Evolutionary conservation across 2,329 filamentous ascomycete genomes (phyloP).

Genomic region (Rhynchosporium graminicola): DNA sequence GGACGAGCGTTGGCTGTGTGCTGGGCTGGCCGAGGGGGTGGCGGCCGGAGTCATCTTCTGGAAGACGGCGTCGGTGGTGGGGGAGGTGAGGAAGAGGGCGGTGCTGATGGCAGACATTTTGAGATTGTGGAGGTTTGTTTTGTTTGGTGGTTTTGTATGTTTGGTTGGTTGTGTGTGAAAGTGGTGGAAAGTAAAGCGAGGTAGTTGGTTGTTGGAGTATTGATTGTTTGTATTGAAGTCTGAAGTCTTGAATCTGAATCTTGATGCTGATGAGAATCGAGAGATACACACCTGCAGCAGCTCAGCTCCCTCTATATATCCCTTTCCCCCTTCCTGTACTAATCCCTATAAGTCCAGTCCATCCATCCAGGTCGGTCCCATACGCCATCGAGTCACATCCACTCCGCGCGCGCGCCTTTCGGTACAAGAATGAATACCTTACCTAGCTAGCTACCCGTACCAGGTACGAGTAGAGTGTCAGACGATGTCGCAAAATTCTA

Average conservation of each 20-base stretch:
- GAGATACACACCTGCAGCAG: background rate
- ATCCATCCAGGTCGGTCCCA: background rate
- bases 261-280: background rate
- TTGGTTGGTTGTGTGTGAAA: too few relatives aligned
- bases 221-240: background rate
- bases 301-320: background rate
- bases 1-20: background rate
- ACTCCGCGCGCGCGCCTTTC: too few relatives aligned
- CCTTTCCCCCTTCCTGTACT: background rate
- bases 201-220: background rate
- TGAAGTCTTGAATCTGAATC: background rate
- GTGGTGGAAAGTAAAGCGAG: background rate
- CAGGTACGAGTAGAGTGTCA: background rate
- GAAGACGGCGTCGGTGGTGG: constrained; percentile 8
- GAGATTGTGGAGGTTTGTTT: background rate
- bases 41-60: constrained; percentile 6
- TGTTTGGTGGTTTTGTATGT: background rate
- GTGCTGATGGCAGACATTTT: constrained; percentile 11
- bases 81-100: constrained; percentile 10
- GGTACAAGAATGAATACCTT: too few relatives aligned
- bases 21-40: background rate
- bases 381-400: background rate
- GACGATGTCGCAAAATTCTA: background rate
- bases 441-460: too few relatives aligned
- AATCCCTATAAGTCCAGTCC: constrained; percentile 14